Base-by-base conservation (phyloP, 768 basidiomycete species). In the Saitozyma podzolica region DNA sequence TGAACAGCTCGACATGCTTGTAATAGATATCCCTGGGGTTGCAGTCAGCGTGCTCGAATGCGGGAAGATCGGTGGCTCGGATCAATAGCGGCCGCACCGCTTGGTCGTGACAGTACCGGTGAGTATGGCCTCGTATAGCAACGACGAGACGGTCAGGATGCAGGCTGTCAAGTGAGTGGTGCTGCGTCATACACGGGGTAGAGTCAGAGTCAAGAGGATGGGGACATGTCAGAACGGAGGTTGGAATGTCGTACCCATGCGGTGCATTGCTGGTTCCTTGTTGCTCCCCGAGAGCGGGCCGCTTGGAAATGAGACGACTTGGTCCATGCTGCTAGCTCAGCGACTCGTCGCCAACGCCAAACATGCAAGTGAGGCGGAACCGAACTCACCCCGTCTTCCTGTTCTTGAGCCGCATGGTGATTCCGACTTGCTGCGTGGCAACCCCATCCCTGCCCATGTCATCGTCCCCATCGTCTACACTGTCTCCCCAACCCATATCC, bases 21-120 rank as follows among this genome's bases (percentile, higher is more conserved):
- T 98, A 97, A 79, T 85, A 97, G 14, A 95, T 84, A 77, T 95
- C 92, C 13, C 93, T 92, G 51, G 6, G 14, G 14, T 16, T 56
- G 9, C 88, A 13, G 2, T 56, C 49, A 56, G 54, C 52, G 52
- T 11, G 29, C 29, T 47, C 45, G 11, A 47, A 47, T 6, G 13
- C 2, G 45, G 45, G 11, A 11, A 2, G 45, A 11, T 41, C 67
- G 87, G 19, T 14, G 17, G 9, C 20, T 42, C 9, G 19, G 9
- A 14, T 19, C 17, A 19, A 14, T 14, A 9, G n/a, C n/a, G 4
- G 50, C 40, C 66, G 59, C 29, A 73, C 74, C 74, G 50, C 40
- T 72, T 70, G 9, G 74, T 75, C 14, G 64, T 67, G 10, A 67
- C 58, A 4, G 56, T 63, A 45, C 51, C 54, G 8, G 62, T 66